Conservation (phyloP, 371 early-diverging fungal genomes). For the Syncephalastrum contaminatum region DNA sequence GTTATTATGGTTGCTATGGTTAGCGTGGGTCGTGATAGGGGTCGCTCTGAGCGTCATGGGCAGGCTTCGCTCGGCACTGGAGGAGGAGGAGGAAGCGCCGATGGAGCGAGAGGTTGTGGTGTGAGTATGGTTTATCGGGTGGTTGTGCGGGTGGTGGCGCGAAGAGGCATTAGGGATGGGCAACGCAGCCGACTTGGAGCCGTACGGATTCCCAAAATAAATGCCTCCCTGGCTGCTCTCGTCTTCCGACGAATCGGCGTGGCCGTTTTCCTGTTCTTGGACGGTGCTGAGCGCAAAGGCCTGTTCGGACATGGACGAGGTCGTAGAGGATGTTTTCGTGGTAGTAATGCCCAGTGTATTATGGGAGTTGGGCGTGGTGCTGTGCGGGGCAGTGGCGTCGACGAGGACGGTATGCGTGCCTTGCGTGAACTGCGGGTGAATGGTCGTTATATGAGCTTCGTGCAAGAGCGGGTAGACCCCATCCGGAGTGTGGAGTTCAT, state of each 20-base stretch:
- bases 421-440: constrained; percentile 48
- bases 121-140: neutral
- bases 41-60: constrained; percentile 4
- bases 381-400: constrained; percentile 24
- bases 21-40: constrained; percentile 1
- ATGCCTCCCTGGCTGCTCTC: constrained; percentile 7
- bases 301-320: constrained; percentile 18
- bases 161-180: constrained; percentile 33
- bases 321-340: constrained; percentile 17
- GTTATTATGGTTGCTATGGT: neutral
- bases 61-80: constrained; percentile 13
- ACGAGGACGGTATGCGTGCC: constrained; percentile 48
- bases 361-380: constrained; percentile 1
- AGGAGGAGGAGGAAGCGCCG: constrained; percentile 20
- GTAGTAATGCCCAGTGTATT: constrained; percentile 6
- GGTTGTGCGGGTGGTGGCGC: constrained; percentile 6
- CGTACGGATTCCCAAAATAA: constrained; percentile 10
- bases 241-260: constrained; percentile 19
- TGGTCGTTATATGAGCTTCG: constrained; percentile 48
- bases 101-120: constrained; percentile 5
- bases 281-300: constrained; percentile 4
- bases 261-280: constrained; percentile 8
- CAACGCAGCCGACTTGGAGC: constrained; percentile 28
- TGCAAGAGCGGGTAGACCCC: constrained; percentile 53
- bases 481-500: constrained; percentile 54